Evolutionary conservation across 495 filamentous ascomycete genomes (phyloP).

Genomic region (Amniculicola lignicola): DNA sequence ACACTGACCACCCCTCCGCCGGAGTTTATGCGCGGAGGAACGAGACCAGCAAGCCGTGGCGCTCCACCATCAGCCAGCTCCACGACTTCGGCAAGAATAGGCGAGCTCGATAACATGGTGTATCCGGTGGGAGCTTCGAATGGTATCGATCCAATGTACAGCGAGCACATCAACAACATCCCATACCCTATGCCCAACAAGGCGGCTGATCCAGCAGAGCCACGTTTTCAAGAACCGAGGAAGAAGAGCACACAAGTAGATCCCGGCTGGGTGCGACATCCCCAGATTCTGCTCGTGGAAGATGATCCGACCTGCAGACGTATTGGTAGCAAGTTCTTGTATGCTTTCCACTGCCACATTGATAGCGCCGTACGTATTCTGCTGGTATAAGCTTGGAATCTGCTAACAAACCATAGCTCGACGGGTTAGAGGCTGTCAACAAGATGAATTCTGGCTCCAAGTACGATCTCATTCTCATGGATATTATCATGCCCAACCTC

Average conservation of each 20-base stretch:
- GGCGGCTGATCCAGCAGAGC: slow-evolving; percentile 50
- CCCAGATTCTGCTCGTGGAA: slow-evolving; percentile 87
- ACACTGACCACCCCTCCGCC: slow-evolving; percentile 45
- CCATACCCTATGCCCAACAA: slow-evolving; percentile 72
- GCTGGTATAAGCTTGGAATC: not conserved
- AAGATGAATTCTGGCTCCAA: slow-evolving; percentile 79
- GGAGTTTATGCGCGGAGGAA: slow-evolving; percentile 37
- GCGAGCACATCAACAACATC: slow-evolving; percentile 90
- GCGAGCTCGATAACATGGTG: slow-evolving; percentile 75
- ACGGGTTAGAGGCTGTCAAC: slow-evolving; percentile 89
- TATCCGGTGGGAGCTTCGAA: slow-evolving; percentile 87
- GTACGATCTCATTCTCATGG: slow-evolving; percentile 95
- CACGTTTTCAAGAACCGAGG: slow-evolving; percentile 52
- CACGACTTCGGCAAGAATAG: slow-evolving; percentile 51
- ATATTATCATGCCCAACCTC: slow-evolving; percentile 97
- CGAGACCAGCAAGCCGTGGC: slow-evolving; percentile 37
- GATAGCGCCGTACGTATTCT: slow-evolving; percentile 72
- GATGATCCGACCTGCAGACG: slow-evolving; percentile 92
- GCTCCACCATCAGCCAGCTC: slow-evolving; percentile 51
- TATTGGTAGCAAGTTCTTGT: slow-evolving; percentile 92
- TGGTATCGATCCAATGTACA: slow-evolving; percentile 91
- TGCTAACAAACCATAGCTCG: slow-evolving; percentile 55
- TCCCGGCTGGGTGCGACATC: slow-evolving; percentile 76
- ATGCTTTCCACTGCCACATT: slow-evolving; percentile 81
- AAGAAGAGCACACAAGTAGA: slow-evolving; percentile 71